Evolutionary conservation across 805 yeast genomes (phyloP), one percentile per base, ranked within the genome.

Genomic region (Metschnikowia orientalis): DNA sequence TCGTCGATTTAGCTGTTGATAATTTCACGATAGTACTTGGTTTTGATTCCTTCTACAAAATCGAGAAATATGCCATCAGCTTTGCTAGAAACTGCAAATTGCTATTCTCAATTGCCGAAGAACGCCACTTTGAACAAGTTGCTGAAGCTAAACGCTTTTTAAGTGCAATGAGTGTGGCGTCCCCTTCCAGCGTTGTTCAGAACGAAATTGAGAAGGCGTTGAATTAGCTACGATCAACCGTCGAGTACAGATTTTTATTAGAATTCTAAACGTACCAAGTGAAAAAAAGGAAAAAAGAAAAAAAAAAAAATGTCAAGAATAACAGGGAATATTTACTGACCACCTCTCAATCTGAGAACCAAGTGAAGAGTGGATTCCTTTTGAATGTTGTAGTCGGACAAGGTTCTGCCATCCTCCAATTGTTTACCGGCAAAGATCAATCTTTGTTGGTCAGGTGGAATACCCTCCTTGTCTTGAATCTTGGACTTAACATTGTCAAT

Each of bases 291-390:
- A n/a, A n/a, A n/a, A n/a, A n/a, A n/a, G n/a, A n/a, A n/a, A n/a
- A n/a, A n/a, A n/a, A n/a, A n/a, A n/a, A n/a, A n/a, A n/a, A n/a
- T n/a, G n/a, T n/a, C n/a, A n/a, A n/a, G n/a, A n/a, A n/a, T n/a
- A n/a, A n/a, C n/a, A n/a, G n/a, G n/a, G 42, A 59, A 60, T 24
- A 59, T 54, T 51, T 66, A 67, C 59, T 56, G 55, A 75, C 95
- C 96, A 77, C 97, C 97, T 77, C 97, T 86, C 68, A 90, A 84
- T 79, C 97, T 88, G 52, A 90, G 75, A 50, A 90, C 97, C 74
- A 90, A 80, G 71, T 90, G 96, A 36, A 89, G 70, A 44, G 97
- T 89, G 47, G 96, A 87, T 73, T 89, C 97, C 77, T 89, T 89
- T 74, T 88, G 95, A 68, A 89, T 89, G 83, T 89, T 89, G 90